Evolutionary conservation across 2,329 filamentous ascomycete genomes (phyloP).

Genomic region (Colletotrichum orbiculare): DNA sequence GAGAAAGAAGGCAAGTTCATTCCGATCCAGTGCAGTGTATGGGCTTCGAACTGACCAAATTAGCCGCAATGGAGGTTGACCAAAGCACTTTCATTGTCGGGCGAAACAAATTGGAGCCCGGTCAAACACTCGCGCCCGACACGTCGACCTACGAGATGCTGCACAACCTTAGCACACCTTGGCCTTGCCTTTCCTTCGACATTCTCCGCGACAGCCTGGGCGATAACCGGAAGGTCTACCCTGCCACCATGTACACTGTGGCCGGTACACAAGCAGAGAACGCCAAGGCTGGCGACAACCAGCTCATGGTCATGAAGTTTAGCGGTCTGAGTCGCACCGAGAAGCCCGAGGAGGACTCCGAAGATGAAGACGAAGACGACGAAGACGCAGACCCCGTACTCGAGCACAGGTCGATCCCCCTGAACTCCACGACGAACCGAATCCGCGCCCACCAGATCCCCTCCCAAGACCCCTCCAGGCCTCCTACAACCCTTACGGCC

Average conservation of each 20-base stretch:
- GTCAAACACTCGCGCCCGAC: constrained; percentile 91
- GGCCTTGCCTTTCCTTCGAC: constrained; percentile 97
- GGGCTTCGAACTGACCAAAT: constrained; percentile 12
- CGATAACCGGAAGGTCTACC: constrained; percentile 91
- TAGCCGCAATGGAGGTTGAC: constrained; percentile 91
- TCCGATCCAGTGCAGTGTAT: too few species aligned
- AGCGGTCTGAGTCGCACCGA: constrained; percentile 92
- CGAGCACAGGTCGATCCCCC: constrained; percentile 88
- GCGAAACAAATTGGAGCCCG: constrained; percentile 88
- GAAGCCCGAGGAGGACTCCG: constrained; percentile 71
- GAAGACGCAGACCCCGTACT: constrained; percentile 90
- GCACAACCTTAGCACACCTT: constrained; percentile 91
- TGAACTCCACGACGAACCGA: constrained; percentile 90
- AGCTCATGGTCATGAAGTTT: constrained; percentile 96
- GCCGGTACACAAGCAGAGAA: constrained; percentile 92
- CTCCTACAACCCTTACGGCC: constrained; percentile 86
- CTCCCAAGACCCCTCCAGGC: constrained; percentile 73
- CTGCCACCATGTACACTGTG: constrained; percentile 94
- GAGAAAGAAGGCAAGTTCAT: constrained; percentile 73
- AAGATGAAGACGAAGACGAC: constrained; percentile 76
- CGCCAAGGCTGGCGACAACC: constrained; percentile 82
- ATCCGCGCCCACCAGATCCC: constrained; percentile 88
- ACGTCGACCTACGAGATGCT: constrained; percentile 98
- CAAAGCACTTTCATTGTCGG: constrained; percentile 96
- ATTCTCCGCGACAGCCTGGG: constrained; percentile 88